Evolutionary conservation across 495 filamentous ascomycete genomes (phyloP).

Genomic region (Pseudoneurospora amorphoporcata): DNA sequence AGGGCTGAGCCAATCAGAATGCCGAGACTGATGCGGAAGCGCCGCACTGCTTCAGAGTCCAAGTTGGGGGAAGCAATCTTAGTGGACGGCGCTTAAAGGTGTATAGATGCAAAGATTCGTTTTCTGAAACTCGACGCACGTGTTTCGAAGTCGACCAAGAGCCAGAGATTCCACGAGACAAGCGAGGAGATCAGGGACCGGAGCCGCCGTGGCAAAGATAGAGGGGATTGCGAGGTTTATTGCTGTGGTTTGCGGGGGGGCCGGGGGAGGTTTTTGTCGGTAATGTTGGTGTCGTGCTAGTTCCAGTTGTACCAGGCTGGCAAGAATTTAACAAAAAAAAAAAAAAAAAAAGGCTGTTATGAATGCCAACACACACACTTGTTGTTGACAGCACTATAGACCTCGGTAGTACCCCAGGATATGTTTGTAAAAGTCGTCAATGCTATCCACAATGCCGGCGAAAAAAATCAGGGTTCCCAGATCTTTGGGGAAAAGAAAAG

Average conservation of each 20-base stretch:
- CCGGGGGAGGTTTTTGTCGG: neutral
- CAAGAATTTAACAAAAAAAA: no score
- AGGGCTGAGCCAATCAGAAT: constrained; percentile 19
- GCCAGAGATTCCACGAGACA: neutral
- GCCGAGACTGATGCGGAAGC: constrained; percentile 17
- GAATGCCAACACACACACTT: neutral
- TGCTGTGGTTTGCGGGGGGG: neutral
- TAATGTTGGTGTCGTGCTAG: neutral
- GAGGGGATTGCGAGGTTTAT: neutral
- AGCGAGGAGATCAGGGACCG: neutral
- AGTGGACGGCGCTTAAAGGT: constrained; percentile 27
- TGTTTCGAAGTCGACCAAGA: neutral
- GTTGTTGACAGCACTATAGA: neutral
- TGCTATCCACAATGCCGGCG: neutral
- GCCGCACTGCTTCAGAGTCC: constrained; percentile 20
- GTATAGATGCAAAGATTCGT: constrained; percentile 14
- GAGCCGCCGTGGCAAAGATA: neutral
- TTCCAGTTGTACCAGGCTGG: neutral
- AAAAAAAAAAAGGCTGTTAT: neutral
- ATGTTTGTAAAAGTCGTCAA: neutral
- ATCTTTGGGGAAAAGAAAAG: neutral
- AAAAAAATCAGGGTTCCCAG: neutral
- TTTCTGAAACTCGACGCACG: constrained; percentile 7
- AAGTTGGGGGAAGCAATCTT: constrained; percentile 5
- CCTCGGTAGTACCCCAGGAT: neutral